Percentiles rank a stretch among this genome's conserved stretches.
These are phyloP conservation scores for Phialophora tarda DNA, from an alignment of 2,329 filamentous ascomycete genomes.

Conservation along the genomic window DNA sequence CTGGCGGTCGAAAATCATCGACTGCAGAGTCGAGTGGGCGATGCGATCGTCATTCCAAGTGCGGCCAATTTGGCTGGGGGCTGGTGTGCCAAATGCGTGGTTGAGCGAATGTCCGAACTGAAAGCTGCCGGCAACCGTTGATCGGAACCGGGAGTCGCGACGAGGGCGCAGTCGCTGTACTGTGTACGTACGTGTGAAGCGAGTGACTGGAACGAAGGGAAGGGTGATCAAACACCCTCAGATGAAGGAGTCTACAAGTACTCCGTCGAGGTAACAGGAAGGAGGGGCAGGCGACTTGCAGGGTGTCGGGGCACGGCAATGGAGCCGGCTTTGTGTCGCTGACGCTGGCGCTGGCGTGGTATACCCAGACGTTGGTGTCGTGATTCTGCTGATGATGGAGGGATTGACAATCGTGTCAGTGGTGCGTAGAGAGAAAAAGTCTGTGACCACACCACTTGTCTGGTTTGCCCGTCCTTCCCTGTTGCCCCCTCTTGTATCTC, in stretches of 20 bases:
- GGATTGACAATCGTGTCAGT: neutral
- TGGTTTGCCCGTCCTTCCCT: neutral
- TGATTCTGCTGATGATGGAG: neutral
- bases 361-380: neutral
- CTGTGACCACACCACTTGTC: neutral
- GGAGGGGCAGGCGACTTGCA: conserved; percentile 9
- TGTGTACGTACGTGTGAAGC: neutral
- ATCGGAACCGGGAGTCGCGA: neutral
- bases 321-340: neutral
- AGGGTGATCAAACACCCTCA: neutral
- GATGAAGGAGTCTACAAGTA: neutral
- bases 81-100: conserved; percentile 14
- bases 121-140: neutral
- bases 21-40: conserved; percentile 13
- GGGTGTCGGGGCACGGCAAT: neutral
- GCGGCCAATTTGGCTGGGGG: conserved; percentile 4
- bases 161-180: neutral
- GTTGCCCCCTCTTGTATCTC: neutral
- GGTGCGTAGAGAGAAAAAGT: neutral
- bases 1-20: conserved; percentile 11
- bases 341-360: neutral
- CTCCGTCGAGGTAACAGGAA: conserved; percentile 9
- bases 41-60: conserved; percentile 17
- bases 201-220: conserved; percentile 1
- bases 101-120: conserved; percentile 2